phyloP scores from a whole-genome alignment of 225 moss, liverwort and hornwort species.

The Sphagnum tenellum region DNA sequence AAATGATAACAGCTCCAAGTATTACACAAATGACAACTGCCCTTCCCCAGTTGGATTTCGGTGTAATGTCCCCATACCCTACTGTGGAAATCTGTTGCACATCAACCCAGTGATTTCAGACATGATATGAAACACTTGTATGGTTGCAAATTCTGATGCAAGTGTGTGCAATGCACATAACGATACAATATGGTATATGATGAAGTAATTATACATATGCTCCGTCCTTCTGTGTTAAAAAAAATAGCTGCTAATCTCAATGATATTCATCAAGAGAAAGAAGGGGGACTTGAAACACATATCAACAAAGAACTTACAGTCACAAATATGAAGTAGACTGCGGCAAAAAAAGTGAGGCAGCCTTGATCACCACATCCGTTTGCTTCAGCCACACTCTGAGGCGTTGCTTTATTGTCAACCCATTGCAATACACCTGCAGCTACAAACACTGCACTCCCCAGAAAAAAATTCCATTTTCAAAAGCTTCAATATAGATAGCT shows the following conservation, averaged over 20 bases:
- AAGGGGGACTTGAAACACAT: not conserved
- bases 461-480: too few species aligned
- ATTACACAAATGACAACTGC: conserved; percentile 54
- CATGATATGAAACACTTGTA: too few species aligned
- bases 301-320: conserved; percentile 36
- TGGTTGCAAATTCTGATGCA: too few species aligned
- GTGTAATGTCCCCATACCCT: conserved; percentile 81
- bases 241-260: too few species aligned
- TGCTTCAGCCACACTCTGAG: conserved; percentile 21
- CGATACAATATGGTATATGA: too few species aligned
- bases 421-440: conserved; percentile 86
- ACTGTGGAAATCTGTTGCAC: conserved; percentile 78
- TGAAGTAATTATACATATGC: too few species aligned
- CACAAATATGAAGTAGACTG: conserved; percentile 79
- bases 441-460: conserved; percentile 63
- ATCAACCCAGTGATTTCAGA: too few species aligned
- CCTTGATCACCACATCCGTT: conserved; percentile 39
- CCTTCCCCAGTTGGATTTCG: conserved; percentile 66
- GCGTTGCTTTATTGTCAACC: conserved; percentile 68
- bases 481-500: too few species aligned
- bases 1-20: conserved; percentile 46
- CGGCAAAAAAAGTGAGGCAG: conserved; percentile 72
- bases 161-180: too few species aligned
- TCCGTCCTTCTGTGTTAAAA: too few species aligned
- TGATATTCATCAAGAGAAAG: not conserved